Percentiles rank a stretch among this genome's conserved stretches.
Evolutionary conservation across 768 basidiomycete species (phyloP).

Genomic region (Cyathus striatus): DNA sequence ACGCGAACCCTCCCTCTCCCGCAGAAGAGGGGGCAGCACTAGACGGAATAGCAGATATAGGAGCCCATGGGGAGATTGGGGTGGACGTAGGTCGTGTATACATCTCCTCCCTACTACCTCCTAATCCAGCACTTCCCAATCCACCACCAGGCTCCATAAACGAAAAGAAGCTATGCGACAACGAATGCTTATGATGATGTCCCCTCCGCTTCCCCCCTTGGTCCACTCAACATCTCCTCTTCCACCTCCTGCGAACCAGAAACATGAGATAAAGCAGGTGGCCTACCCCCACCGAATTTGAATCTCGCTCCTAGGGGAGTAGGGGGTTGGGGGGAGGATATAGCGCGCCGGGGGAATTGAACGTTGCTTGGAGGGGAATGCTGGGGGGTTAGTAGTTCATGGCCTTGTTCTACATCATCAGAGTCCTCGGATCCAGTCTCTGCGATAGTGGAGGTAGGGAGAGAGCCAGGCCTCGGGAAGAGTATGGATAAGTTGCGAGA

Average conservation of each 20-base stretch:
- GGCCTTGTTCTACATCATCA: slow-evolving; percentile 38
- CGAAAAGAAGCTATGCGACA: slow-evolving; percentile 94
- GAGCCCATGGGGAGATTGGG: slow-evolving; percentile 66
- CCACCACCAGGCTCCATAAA: slow-evolving; percentile 93
- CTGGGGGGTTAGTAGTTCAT: slow-evolving; percentile 44
- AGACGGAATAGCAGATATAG: slow-evolving; percentile 38
- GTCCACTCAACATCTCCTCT: not conserved
- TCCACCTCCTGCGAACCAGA: not conserved
- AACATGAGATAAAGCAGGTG: slow-evolving; percentile 8
- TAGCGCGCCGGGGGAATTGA: slow-evolving; percentile 30
- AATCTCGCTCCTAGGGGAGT: slow-evolving; percentile 50
- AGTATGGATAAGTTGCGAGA: slow-evolving; percentile 89
- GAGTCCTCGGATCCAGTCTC: slow-evolving; percentile 63
- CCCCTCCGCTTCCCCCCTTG: slow-evolving; percentile 46
- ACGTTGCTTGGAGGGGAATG: slow-evolving; percentile 31
- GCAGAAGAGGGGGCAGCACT: slow-evolving; percentile 11
- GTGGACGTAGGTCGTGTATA: slow-evolving; percentile 56
- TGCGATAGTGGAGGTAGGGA: slow-evolving; percentile 54
- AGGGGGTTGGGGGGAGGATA: slow-evolving; percentile 19
- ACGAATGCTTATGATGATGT: slow-evolving; percentile 90
- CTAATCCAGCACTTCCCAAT: too few relatives aligned
- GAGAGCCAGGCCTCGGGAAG: slow-evolving; percentile 77
- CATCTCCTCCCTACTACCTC: too few relatives aligned
- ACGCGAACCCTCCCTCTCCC: not conserved
- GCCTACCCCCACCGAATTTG: slow-evolving; percentile 58